Percentiles rank a stretch among this genome's conserved stretches.
phyloP scores from a whole-genome alignment of 768 basidiomycete genomes.

The Rhizopogon sp. region DNA sequence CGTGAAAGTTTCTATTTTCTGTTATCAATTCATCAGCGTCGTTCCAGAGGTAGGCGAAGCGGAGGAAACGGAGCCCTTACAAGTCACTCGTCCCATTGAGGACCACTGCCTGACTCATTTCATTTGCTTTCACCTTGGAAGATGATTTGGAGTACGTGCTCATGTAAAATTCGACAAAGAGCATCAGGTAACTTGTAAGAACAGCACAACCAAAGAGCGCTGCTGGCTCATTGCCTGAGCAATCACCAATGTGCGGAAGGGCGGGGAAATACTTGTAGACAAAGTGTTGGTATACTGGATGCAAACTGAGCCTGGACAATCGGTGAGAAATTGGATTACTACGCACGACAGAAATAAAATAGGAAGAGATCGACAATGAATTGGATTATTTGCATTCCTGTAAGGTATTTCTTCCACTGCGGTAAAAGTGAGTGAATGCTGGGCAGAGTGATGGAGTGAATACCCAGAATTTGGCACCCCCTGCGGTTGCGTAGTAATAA shows the following conservation, averaged over 20 bases:
- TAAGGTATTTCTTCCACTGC: constrained; percentile 24
- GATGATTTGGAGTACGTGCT: constrained; percentile 11
- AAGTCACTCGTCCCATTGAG: background rate
- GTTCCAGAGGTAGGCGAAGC: background rate
- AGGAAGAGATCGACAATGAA: constrained; percentile 17
- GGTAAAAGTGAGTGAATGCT: background rate
- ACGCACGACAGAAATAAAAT: constrained; percentile 21
- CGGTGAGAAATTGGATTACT: background rate
- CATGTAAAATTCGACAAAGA: constrained; percentile 22
- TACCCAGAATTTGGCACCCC: constrained; percentile 30
- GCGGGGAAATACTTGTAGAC: constrained; percentile 20
- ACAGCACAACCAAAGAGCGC: constrained; percentile 14
- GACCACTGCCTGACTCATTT: background rate
- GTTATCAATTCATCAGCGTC: background rate
- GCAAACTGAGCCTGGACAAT: background rate
- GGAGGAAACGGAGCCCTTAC: background rate
- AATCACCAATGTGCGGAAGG: constrained; percentile 22
- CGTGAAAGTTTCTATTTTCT: background rate
- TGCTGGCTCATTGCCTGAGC: constrained; percentile 14
- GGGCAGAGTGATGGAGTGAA: background rate
- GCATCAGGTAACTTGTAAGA: constrained; percentile 15
- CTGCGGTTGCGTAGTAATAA: constrained; percentile 96
- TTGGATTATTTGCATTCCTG: constrained; percentile 21
- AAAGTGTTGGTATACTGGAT: constrained; percentile 20
- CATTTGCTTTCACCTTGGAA: background rate